Percentiles rank a stretch among this genome's conserved stretches.
Evolutionary conservation across 2,329 filamentous ascomycete genomes (phyloP).

Genomic region (Epicoccum sorghinum): DNA sequence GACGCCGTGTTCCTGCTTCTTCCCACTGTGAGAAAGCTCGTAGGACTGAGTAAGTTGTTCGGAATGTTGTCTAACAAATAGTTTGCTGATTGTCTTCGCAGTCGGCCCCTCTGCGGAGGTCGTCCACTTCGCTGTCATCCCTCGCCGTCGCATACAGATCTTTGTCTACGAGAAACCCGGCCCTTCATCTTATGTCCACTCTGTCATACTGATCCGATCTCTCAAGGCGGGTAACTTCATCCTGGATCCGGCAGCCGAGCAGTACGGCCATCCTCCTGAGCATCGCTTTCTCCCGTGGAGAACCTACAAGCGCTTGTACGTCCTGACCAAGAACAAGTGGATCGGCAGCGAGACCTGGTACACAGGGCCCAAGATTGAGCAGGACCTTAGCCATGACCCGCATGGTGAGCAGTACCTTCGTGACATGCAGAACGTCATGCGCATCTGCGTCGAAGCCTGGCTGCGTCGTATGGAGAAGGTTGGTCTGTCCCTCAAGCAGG

Average conservation of each 20-base stretch:
- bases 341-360: background rate
- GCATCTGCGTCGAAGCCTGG: too few relatives aligned
- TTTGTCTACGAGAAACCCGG: background rate
- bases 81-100: background rate
- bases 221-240: constrained; percentile 3
- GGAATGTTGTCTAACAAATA: background rate
- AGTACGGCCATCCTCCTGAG: background rate
- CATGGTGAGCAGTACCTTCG: too few relatives aligned
- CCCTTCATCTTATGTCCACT: background rate
- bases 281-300: constrained; percentile 6
- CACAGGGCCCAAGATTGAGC: background rate
- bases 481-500: too few relatives aligned
- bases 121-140: background rate
- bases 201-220: constrained; percentile 1
- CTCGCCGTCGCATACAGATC: background rate
- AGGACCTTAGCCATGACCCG: too few relatives aligned
- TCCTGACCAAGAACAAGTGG: background rate
- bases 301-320: background rate
- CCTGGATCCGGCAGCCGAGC: constrained; percentile 4
- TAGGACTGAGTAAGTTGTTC: background rate
- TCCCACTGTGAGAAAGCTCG: background rate
- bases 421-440: too few relatives aligned
- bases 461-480: too few relatives aligned
- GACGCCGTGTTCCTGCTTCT: background rate
- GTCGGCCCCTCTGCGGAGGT: background rate